phyloP scores from a whole-genome alignment of 2,329 filamentous ascomycete genomes.

The Bimuria novae-zelandiae region DNA sequence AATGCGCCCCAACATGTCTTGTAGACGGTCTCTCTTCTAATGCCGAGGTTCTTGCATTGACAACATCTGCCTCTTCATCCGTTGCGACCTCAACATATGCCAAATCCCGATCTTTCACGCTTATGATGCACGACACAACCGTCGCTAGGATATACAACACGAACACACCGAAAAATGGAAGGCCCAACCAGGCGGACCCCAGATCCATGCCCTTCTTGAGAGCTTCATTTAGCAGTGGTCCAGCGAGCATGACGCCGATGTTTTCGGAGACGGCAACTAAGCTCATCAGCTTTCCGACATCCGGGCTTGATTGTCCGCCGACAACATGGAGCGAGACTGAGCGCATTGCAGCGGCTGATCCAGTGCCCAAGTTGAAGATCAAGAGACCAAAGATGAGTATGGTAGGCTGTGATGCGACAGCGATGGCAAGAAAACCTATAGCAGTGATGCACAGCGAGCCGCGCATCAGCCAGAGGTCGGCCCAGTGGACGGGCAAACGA shows the following conservation, averaged over 20 bases:
- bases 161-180: constrained; percentile 47
- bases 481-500: constrained; percentile 45
- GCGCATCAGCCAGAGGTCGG: constrained; percentile 54
- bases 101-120: constrained; percentile 26
- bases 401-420: constrained; percentile 49
- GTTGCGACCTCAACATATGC: constrained; percentile 24
- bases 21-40: constrained; percentile 13
- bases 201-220: constrained; percentile 54
- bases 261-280: constrained; percentile 55
- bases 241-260: constrained; percentile 54
- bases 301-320: constrained; percentile 47
- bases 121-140: constrained; percentile 35
- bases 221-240: constrained; percentile 51
- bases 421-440: constrained; percentile 53
- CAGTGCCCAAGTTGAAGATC: constrained; percentile 55
- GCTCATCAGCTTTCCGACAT: constrained; percentile 56
- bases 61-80: constrained; percentile 20
- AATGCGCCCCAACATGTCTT: constrained; percentile 5
- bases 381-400: constrained; percentile 52
- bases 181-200: constrained; percentile 53
- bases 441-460: constrained; percentile 51
- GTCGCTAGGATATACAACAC: constrained; percentile 31
- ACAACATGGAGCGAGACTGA: constrained; percentile 55
- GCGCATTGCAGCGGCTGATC: constrained; percentile 53
- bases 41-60: constrained; percentile 18